These are phyloP conservation scores for Zostera marina DNA, from an alignment of 116 monocot species.

Conservation along the genomic window DNA sequence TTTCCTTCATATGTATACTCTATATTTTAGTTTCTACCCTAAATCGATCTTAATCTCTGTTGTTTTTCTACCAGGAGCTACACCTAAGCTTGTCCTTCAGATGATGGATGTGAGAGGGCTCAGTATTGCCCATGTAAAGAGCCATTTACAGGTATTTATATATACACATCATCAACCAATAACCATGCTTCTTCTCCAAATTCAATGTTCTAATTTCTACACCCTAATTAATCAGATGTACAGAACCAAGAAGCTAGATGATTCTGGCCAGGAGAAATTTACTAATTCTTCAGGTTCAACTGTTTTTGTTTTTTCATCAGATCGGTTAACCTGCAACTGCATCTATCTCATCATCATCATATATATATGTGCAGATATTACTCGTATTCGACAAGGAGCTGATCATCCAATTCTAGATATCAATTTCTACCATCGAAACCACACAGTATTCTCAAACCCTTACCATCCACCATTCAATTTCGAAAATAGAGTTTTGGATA, in stretches of 20 bases:
- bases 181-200: background rate
- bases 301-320: background rate
- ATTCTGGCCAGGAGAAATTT: constrained; percentile 35
- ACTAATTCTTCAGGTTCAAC: constrained; percentile 16
- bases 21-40: too few species aligned
- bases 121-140: constrained; percentile 69
- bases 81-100: constrained; percentile 74
- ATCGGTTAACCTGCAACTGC: background rate
- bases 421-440: constrained; percentile 7
- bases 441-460: background rate
- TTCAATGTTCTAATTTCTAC: background rate
- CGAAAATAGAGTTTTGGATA: background rate
- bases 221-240: constrained; percentile 53
- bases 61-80: constrained; percentile 67
- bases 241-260: constrained; percentile 64
- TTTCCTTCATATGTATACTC: too few species aligned
- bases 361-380: background rate
- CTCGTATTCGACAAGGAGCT: background rate
- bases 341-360: background rate
- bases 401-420: background rate
- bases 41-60: constrained; percentile 1
- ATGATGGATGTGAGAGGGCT: constrained; percentile 78
- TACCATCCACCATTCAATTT: constrained; percentile 1
- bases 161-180: background rate
- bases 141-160: constrained; percentile 51